Evolutionary conservation across 441 rosid species (phyloP).

Genomic region (Jatropha multifida): DNA sequence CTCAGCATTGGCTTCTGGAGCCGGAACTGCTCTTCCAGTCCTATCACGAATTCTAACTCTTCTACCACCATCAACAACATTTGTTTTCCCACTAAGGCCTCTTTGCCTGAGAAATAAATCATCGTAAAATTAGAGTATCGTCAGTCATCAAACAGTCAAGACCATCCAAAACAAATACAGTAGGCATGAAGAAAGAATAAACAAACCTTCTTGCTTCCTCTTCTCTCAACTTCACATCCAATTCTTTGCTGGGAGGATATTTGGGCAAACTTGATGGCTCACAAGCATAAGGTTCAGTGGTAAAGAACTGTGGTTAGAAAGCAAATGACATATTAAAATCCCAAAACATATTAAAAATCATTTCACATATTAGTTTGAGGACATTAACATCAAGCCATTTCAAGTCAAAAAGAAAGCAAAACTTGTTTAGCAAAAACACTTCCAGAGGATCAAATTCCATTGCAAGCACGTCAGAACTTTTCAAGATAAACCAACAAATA

Average conservation of each 20-base stretch:
- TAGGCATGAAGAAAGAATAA: constrained; percentile 23
- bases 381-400: neutral
- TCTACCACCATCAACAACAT: constrained; percentile 58
- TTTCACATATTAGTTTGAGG: constrained; percentile 14
- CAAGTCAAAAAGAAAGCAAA: neutral
- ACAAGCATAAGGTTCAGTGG: constrained; percentile 72
- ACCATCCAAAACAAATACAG: constrained; percentile 11
- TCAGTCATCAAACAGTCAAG: constrained; percentile 24
- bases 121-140: constrained; percentile 11
- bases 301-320: constrained; percentile 67
- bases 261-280: constrained; percentile 85
- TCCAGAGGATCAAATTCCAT: neutral
- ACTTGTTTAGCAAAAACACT: neutral
- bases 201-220: constrained; percentile 76
- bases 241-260: constrained; percentile 93
- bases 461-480: constrained; percentile 10
- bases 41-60: constrained; percentile 60
- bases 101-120: constrained; percentile 50
- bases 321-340: constrained; percentile 21
- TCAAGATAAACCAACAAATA: constrained; percentile 4
- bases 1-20: constrained; percentile 96
- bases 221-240: constrained; percentile 79
- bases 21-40: constrained; percentile 71
- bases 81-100: constrained; percentile 49
- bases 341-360: constrained; percentile 4